Base-by-base conservation (phyloP, 495 filamentous ascomycete species). In the Pyronema omphalodes region DNA sequence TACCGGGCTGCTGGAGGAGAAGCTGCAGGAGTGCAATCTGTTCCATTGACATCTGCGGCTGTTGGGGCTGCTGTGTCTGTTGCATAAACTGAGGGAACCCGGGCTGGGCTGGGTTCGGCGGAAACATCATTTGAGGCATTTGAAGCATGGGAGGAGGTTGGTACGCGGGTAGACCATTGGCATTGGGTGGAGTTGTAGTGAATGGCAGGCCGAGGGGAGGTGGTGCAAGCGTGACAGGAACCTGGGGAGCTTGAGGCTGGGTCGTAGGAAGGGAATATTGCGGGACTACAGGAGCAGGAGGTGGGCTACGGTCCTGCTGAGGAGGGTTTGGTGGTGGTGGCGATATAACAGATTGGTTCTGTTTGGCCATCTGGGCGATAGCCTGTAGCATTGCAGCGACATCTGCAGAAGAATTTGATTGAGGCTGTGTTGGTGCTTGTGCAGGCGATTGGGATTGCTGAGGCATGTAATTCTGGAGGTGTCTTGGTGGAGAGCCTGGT, bases 301-400 rank as follows among this genome's bases (percentile, higher is more conserved):
- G 15, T 64, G 51, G 63, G 72, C 55, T 74, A 70, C 53, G 74
- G 67, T 60, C 71, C 67, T 79, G 71, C 57, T 77, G 67, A 58
- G 60, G 55, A 39, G 68, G 58, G 44, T 66, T 70, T 44, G n/a
- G n/a, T n/a, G 76, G 69, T 44, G 74, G 68, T 48, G 72, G 69
- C 23, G 83, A 76, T 8, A 79, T 74, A 9, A 76, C 69, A 52
- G 80, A 75, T 44, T 71, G 71, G 66, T 83, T 89, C 66, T 87
- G 81, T 53, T 86, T 83, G 37, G 84, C 84, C 72, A 93, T 86
- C 59, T 84, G 84, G 44, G 85, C 84, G 55, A 93, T 74, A 34
- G 83, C 83, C 62, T 83, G 84, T 71, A 91, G 71, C 63, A 93
- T 88, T 55, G 75, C 76, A 17, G 79, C 78, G 18, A 57, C 43